Evolutionary conservation across 495 filamentous ascomycete species (phyloP).

Genomic region (Beverwykella pulmonaria): DNA sequence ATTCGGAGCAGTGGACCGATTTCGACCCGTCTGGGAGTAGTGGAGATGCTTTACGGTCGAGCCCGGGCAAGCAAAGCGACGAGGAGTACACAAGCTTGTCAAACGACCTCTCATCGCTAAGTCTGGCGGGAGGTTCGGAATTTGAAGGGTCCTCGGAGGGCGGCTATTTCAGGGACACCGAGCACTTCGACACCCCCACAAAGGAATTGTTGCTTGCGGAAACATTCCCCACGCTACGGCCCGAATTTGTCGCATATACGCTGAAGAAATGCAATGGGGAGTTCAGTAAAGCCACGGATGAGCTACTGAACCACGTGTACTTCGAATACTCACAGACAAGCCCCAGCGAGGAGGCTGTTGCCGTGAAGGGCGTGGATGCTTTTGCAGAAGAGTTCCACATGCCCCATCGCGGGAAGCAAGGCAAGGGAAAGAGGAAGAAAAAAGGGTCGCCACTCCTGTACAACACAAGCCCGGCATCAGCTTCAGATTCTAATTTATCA

Average conservation of each 20-base stretch:
- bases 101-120: conserved; percentile 35
- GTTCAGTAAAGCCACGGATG: conserved; percentile 72
- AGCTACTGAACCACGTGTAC: conserved; percentile 73
- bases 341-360: conserved; percentile 47
- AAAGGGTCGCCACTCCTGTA: conserved; percentile 12
- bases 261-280: conserved; percentile 67
- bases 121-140: conserved; percentile 25
- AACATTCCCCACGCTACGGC: conserved; percentile 71
- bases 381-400: conserved; percentile 60
- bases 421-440: conserved; percentile 53
- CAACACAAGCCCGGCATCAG: conserved; percentile 22
- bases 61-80: conserved; percentile 33
- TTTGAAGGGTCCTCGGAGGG: conserved; percentile 28
- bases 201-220: conserved; percentile 57
- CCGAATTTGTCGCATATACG: conserved; percentile 63
- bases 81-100: conserved; percentile 50
- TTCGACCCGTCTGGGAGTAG: conserved; percentile 80
- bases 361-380: conserved; percentile 76
- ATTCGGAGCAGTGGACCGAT: conserved; percentile 65
- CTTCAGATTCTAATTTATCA: conserved; percentile 3
- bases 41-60: conserved; percentile 37
- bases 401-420: conserved; percentile 47
- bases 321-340: conserved; percentile 60
- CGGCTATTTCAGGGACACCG: conserved; percentile 31
- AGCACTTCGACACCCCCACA: conserved; percentile 53